These are phyloP conservation scores for Pezicula carpinea DNA, from an alignment of 2,329 filamentous ascomycete species.

Conservation along the genomic window DNA sequence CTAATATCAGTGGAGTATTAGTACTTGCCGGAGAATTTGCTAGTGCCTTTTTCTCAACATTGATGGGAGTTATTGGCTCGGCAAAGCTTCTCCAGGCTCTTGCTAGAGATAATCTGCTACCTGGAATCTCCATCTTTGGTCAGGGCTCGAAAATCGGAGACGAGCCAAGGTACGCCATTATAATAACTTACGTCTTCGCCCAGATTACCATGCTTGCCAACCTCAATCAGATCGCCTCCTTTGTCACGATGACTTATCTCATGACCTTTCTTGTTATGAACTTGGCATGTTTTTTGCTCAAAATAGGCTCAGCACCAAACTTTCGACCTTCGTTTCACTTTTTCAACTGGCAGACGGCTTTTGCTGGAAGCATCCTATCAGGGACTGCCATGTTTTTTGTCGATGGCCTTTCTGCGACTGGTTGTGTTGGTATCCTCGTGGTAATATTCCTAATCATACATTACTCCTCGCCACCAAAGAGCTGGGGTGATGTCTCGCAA, in stretches of 20 bases:
- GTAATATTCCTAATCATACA: conserved; percentile 82
- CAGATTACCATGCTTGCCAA: conserved; percentile 79
- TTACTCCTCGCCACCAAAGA: conserved; percentile 78
- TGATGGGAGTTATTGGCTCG: conserved; percentile 84
- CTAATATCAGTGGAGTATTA: conserved; percentile 68
- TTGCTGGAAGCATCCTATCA: conserved; percentile 68
- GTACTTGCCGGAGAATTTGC: conserved; percentile 80
- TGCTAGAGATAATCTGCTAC: conserved; percentile 72
- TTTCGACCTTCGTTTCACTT: conserved; percentile 86
- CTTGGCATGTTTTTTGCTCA: conserved; percentile 78
- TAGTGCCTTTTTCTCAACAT: conserved; percentile 75
- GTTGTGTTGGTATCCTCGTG: conserved; percentile 68
- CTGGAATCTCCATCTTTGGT: conserved; percentile 69
- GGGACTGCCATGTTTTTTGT: conserved; percentile 87
- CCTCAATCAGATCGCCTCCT: conserved; percentile 82
- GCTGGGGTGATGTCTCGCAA: conserved; percentile 87
- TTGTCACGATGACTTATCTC: conserved; percentile 87
- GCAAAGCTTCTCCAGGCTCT: conserved; percentile 82
- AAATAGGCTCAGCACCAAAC: conserved; percentile 83
- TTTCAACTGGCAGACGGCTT: conserved; percentile 81
- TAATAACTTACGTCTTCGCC: conserved; percentile 70
- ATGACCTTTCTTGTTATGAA: conserved; percentile 93
- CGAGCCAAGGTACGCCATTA: conserved; percentile 71
- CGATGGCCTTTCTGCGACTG: conserved; percentile 73
- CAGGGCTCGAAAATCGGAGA: conserved; percentile 68